Conservation (phyloP, 2,329 filamentous ascomycete genomes). For the Tolypocladium amazonense region DNA sequence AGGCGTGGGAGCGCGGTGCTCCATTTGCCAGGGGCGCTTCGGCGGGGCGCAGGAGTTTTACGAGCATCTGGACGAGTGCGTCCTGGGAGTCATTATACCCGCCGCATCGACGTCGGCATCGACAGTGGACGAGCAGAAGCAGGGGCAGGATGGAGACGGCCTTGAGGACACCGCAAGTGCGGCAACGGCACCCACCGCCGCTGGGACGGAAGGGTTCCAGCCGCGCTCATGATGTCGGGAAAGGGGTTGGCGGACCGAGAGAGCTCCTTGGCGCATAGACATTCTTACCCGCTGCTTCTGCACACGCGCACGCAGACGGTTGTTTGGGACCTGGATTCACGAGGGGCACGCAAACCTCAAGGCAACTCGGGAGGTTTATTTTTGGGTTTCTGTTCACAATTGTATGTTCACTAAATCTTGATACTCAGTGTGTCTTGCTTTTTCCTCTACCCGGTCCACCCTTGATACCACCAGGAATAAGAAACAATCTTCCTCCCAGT, state of each 20-base stretch:
- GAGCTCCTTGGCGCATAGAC: background rate
- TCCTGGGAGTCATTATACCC: slow-evolving; percentile 48
- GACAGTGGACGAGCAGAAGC: background rate
- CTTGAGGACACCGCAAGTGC: background rate
- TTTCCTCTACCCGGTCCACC: background rate
- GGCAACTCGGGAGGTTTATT: background rate
- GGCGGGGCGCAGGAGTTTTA: slow-evolving; percentile 91
- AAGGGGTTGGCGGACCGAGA: background rate
- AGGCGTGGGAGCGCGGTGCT: slow-evolving; percentile 68
- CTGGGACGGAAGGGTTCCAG: background rate
- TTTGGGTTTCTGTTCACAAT: background rate
- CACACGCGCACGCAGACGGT: background rate
- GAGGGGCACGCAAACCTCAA: background rate
- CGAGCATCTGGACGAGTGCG: slow-evolving; percentile 73
- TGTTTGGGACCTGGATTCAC: background rate
- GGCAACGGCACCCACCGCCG: too few relatives aligned
- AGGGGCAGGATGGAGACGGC: background rate
- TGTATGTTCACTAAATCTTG: background rate
- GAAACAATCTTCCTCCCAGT: background rate
- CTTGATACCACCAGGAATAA: background rate
- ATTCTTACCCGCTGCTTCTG: background rate
- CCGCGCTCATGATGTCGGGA: background rate
- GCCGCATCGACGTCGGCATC: background rate
- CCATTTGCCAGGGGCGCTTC: slow-evolving; percentile 74
- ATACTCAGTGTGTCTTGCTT: background rate